phyloP scores from a whole-genome alignment of 805 yeast species.

The Metschnikowia lachancei region DNA sequence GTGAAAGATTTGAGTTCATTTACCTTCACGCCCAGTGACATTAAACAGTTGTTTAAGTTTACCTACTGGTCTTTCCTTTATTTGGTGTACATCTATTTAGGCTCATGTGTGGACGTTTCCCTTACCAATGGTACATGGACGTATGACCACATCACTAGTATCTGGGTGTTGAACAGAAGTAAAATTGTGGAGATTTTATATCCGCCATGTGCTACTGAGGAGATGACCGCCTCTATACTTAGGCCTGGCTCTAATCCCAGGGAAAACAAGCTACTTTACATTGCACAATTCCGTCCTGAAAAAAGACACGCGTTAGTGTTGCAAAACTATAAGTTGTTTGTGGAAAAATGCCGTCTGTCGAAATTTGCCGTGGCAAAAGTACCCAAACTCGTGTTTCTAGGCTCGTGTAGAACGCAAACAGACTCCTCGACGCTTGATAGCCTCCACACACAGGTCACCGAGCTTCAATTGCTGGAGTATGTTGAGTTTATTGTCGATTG shows the following conservation, averaged over 20 bases:
- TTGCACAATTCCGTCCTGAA: slow-evolving; percentile 95
- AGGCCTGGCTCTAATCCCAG: slow-evolving; percentile 23
- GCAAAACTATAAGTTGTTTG: slow-evolving; percentile 57
- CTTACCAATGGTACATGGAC: slow-evolving; percentile 94
- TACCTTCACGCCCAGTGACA: slow-evolving; percentile 14
- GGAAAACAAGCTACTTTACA: slow-evolving; percentile 46
- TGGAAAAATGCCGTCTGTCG: slow-evolving; percentile 25
- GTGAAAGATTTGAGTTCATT: slow-evolving; percentile 21
- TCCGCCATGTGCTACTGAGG: slow-evolving; percentile 87
- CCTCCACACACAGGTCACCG: slow-evolving; percentile 43
- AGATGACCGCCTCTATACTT: slow-evolving; percentile 14
- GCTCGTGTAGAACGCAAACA: slow-evolving; percentile 70
- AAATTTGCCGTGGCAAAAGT: slow-evolving; percentile 19
- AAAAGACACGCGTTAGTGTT: slow-evolving; percentile 80
- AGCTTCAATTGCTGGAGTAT: slow-evolving; percentile 26
- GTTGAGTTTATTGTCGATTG: slow-evolving; percentile 71
- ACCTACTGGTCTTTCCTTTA: slow-evolving; percentile 72
- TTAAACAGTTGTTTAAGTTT: slow-evolving; percentile 40
- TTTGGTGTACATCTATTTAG: slow-evolving; percentile 61
- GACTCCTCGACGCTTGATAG: slow-evolving; percentile 60
- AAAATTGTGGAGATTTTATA: slow-evolving; percentile 52
- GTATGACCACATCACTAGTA: slow-evolving; percentile 58
- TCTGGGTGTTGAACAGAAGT: slow-evolving; percentile 55
- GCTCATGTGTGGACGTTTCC: slow-evolving; percentile 62
- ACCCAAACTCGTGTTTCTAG: slow-evolving; percentile 71